A percentile compares a stretch with the other conserved stretches of the same genome.
phyloP scores from a whole-genome alignment of 345 rosid genomes.

The Gossypium rotundifolium region DNA sequence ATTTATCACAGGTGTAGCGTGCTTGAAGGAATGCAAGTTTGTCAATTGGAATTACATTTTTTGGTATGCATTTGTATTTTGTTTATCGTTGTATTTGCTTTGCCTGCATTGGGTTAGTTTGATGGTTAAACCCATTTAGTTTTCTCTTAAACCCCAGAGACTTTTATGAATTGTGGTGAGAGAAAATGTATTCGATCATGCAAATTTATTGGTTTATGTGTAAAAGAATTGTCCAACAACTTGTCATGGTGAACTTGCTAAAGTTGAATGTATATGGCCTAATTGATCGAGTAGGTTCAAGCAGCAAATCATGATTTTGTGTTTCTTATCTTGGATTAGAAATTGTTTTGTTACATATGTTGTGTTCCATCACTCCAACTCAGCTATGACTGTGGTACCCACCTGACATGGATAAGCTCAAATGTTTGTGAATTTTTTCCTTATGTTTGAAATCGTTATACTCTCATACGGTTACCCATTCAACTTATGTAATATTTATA shows the following conservation, averaged over 20 bases:
- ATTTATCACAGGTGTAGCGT: not conserved
- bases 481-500: not conserved
- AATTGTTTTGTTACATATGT: not conserved
- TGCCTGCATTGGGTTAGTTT: not conserved
- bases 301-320: not conserved
- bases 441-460: not conserved
- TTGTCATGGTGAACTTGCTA: not conserved
- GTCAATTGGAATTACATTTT: not conserved
- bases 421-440: not conserved
- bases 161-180: not conserved
- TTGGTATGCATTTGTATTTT: not conserved
- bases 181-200: not conserved
- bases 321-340: not conserved
- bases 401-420: not conserved
- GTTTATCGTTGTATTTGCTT: not conserved
- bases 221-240: not conserved
- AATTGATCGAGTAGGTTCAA: not conserved
- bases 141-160: slow-evolving; percentile 1
- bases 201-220: not conserved
- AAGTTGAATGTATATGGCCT: not conserved
- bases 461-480: not conserved
- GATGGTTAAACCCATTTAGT: not conserved
- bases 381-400: not conserved
- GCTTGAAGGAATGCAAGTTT: not conserved
- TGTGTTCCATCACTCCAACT: not conserved